Base-by-base conservation (phyloP, 352 stramenopile species). In the Pythium grandisporangium region DNA sequence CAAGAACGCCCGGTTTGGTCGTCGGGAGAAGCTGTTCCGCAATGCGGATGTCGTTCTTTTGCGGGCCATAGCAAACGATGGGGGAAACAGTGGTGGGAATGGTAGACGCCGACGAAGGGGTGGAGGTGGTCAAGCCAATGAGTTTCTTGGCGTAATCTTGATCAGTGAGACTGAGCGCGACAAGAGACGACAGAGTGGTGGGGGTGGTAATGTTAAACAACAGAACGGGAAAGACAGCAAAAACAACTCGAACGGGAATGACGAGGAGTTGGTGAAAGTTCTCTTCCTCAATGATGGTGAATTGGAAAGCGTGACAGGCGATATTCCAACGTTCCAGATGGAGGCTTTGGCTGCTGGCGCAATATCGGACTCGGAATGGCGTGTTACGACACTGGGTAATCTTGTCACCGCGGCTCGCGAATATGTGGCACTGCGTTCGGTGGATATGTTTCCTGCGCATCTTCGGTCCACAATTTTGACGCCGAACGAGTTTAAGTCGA, bases 371-470 rank as follows among this genome's bases (percentile, higher is more conserved):
- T 70, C 69, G 1, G 78, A 91, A 48, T 94, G 79, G 76, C 78
- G 82, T 25, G 78, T 83, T 6, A 72, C 66, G n/a, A 64, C 72
- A 13, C 46, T 91, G 13, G 64, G 72, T 41, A 94, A 92, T 42
- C 53, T 94, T 27, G 71, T 84, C 4, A 94, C 81, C 8, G 74
- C 70, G 5, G 58, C 76, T 10, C 81, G 81, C 32, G 81, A 94
- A 47, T 94, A 94, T 40, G 64, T 90, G 21, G 77, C 74, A 5
- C 56, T 94, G 30, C 71, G 78, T 13, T 90, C 81, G 2, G 75
- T 94, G 0, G 78, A 94, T 30, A 76, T 91, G 62, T 60, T 94
- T 22, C 81, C 81, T 2, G 68, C 85, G 22, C 81, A 94, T 39
- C 47, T 94, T 39, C 65, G 78, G 30, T 74, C 70, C 30, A 78